Percentiles rank a stretch among this genome's conserved stretches.
Conservation (phyloP, 1,284 basidiomycete genomes). For the Trichosporon coremiiforme region DNA sequence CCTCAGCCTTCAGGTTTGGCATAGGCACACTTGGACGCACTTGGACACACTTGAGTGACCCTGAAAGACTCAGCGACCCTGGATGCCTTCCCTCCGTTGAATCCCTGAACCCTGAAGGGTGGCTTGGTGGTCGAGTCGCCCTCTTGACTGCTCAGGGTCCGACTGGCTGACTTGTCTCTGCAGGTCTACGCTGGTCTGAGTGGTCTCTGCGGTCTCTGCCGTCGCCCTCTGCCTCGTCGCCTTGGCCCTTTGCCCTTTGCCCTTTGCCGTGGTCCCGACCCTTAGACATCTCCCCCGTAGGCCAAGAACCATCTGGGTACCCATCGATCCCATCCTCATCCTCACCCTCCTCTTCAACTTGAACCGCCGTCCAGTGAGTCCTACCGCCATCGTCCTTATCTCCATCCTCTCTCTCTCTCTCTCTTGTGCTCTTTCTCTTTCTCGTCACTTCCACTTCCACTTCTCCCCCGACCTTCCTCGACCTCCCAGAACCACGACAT, state of each 20-base stretch:
- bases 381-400: background rate
- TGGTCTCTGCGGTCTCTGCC: background rate
- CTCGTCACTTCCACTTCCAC: background rate
- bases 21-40: too few species aligned
- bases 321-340: background rate
- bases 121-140: constrained; percentile 1
- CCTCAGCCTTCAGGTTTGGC: constrained; percentile 5
- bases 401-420: background rate
- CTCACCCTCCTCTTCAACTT: background rate
- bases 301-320: too few species aligned
- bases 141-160: background rate
- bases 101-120: constrained; percentile 1
- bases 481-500: background rate
- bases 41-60: too few species aligned
- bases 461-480: background rate
- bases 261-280: too few species aligned
- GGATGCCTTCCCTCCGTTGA: background rate
- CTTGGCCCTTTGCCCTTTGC: background rate
- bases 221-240: background rate
- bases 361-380: background rate
- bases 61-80: too few species aligned
- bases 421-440: background rate
- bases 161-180: too few species aligned
- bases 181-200: too few species aligned
- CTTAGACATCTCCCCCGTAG: too few species aligned